Evolutionary conservation across 441 rosid species (phyloP).

Genomic region (Sinapis alba): DNA sequence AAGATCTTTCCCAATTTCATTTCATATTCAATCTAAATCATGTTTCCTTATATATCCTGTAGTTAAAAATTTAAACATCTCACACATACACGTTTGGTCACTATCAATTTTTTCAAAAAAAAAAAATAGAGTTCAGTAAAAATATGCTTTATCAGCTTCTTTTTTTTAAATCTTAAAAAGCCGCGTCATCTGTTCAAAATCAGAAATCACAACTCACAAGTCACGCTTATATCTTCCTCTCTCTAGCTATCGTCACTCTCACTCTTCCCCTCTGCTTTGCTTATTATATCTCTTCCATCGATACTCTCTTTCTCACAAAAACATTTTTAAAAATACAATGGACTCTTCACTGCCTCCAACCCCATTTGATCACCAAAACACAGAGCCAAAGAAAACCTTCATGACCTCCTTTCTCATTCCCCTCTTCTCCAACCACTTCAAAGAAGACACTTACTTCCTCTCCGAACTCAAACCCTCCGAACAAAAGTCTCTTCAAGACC

Average conservation of each 20-base stretch:
- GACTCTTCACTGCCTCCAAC: constrained; percentile 57
- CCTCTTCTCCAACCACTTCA: constrained; percentile 60
- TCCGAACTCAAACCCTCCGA: constrained; percentile 78
- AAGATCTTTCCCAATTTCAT: background rate
- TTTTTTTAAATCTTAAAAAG: no score
- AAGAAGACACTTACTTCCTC: constrained; percentile 83
- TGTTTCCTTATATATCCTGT: background rate
- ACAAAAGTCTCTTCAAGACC: constrained; percentile 72
- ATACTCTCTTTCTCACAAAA: background rate
- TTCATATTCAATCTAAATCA: background rate
- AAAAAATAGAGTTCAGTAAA: background rate
- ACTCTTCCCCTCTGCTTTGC: constrained; percentile 15
- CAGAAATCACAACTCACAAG: constrained; percentile 42
- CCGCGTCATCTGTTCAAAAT: constrained; percentile 45
- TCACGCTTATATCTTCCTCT: constrained; percentile 40
- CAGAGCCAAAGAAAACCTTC: constrained; percentile 65
- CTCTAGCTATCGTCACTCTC: constrained; percentile 29
- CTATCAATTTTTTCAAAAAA: background rate
- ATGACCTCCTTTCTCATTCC: constrained; percentile 63
- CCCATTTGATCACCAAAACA: constrained; percentile 38
- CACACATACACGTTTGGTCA: background rate
- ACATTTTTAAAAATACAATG: constrained; percentile 39
- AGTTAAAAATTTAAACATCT: constrained; percentile 3
- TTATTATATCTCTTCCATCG: constrained; percentile 15
- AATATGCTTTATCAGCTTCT: constrained; percentile 31